Evolutionary conservation across 805 yeast species (phyloP), one percentile per base, ranked within the genome.

Genomic region (Isabelozyma rhagii): DNA sequence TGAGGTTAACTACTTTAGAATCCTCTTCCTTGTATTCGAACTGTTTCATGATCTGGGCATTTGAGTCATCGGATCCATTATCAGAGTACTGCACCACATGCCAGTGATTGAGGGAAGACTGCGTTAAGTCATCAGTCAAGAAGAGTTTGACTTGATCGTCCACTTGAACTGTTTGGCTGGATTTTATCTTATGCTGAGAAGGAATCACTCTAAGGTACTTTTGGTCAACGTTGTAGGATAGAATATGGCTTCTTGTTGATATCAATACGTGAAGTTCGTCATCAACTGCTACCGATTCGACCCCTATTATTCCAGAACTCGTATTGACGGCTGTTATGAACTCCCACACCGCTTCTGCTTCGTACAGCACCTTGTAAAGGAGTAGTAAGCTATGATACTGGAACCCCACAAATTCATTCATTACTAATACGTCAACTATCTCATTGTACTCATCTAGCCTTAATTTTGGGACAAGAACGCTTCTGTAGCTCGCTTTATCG

Each of bases 11-110:
- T 34, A 52, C 57, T 43, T 52, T 52, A 29, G 48, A 31, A 43
- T 45, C 51, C 10, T 54, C 57, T 17, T 52, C 55, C 8, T 39
- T 38, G 49, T 54, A 47, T 31, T 46, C 44, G 43, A 40, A 54
- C 10, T 41, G 39, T 14, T 48, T 44, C 52, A 49, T 54, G 10
- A 48, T 43, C 10, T 40, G 31, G 43, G 46, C 31, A 38, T 51
- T 50, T 10, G 53, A 49, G 28, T 54, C 50, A 43, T 53, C 53
- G 8, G 41, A 46, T 5, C 14, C 17, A 8, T 4, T 39, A 13
- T 39, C 41, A 39, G n/a, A 13, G 36, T 31, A 8, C 5, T 45
- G 28, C 25, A 39, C 39, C 25, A 39, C 17, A 25, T 36, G 21
- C 39, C 47, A n/a, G 11, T 39, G 31, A 39, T 39, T 10, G 10